These are phyloP conservation scores for Trichoderma erinaceum DNA, from an alignment of 495 filamentous ascomycete genomes.

Conservation along the genomic window DNA sequence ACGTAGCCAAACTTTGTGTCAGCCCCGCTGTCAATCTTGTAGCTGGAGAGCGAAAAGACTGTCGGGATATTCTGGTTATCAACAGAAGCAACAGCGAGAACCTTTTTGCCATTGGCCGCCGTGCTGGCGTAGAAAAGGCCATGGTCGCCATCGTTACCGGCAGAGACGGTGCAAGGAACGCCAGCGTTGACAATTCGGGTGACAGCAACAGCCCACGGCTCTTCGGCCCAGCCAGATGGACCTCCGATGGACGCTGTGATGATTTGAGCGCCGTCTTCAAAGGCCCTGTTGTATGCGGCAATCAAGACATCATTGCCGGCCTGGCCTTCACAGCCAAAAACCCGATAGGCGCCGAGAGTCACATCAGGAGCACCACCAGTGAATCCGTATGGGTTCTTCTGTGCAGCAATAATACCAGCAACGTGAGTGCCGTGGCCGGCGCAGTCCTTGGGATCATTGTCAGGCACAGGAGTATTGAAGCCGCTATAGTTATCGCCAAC, in stretches of 20 bases:
- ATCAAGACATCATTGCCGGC: slow-evolving; percentile 50
- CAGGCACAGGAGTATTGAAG: slow-evolving; percentile 36
- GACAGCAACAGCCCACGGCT: slow-evolving; percentile 48
- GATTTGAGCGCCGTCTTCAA: slow-evolving; percentile 51
- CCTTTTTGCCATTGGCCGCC: slow-evolving; percentile 44
- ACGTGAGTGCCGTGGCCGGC: slow-evolving; percentile 46
- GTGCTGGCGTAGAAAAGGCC: slow-evolving; percentile 52
- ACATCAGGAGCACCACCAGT: slow-evolving; percentile 50
- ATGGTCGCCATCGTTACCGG: slow-evolving; percentile 46
- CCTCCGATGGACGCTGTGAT: slow-evolving; percentile 56
- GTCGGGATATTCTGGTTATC: slow-evolving; percentile 41
- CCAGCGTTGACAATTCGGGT: slow-evolving; percentile 50
- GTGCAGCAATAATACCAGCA: slow-evolving; percentile 49
- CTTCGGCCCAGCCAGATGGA: slow-evolving; percentile 49
- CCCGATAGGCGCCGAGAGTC: slow-evolving; percentile 48
- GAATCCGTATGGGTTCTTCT: slow-evolving; percentile 46
- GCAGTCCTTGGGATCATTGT: slow-evolving; percentile 42
- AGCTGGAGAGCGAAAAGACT: slow-evolving; percentile 34
- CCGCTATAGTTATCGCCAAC: slow-evolving; percentile 47
- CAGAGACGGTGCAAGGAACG: slow-evolving; percentile 49
- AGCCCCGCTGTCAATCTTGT: slow-evolving; percentile 26
- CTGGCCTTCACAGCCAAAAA: slow-evolving; percentile 45
- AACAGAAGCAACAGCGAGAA: slow-evolving; percentile 48
- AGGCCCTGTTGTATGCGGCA: slow-evolving; percentile 50
- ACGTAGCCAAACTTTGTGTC: slow-evolving; percentile 31